Evolutionary conservation across 2,329 filamentous ascomycete genomes (phyloP), one percentile per base, ranked within the genome.

Genomic region (Verticillium tricorpus): DNA sequence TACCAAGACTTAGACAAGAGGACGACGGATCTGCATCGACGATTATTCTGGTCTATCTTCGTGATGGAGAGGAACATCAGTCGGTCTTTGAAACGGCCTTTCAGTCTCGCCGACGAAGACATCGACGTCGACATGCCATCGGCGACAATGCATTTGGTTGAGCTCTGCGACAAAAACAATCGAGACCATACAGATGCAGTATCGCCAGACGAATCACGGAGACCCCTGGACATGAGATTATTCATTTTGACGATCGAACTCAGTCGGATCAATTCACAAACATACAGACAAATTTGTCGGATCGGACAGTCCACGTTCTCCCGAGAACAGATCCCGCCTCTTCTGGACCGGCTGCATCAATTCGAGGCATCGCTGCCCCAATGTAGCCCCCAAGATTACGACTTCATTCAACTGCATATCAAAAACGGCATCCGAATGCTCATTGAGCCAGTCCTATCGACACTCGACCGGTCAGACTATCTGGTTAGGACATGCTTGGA

Each of bases 31-130:
- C 4, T 28, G 15, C 25, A 56, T 31, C 22, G 76, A 2, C 67
- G 76, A 1, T 71, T 79, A 1, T 80, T 80, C 63, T 79, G 77
- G 77, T 71, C 76, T 54, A 76, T 74, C 64, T 79, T 79, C 60
- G 69, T 78, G 14, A 72, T 78, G 12, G 76, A 78, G 60, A 69
- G 77, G 17, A 78, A 79, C 56, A 78, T 73, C 62, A 79, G 77
- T 1, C 72, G 71, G 1, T 77, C 74, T 1, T 66, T 80, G 1
- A 73, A 72, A 39, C 72, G 77, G 1, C 77, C 77, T 0, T 77
- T 77, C 62, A 74, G 77, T 0, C 76, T 80, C 11, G 64, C 69
- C 0, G 78, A 80, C 57, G 62, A 68, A 22, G 75, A 77, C 22
- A 77, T 80, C 34, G 64, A 68, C 1, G 69, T 77, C 6, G 63